Conservation (phyloP, 192 early-diverging fungal species). For the Coemansia sp. region DNA sequence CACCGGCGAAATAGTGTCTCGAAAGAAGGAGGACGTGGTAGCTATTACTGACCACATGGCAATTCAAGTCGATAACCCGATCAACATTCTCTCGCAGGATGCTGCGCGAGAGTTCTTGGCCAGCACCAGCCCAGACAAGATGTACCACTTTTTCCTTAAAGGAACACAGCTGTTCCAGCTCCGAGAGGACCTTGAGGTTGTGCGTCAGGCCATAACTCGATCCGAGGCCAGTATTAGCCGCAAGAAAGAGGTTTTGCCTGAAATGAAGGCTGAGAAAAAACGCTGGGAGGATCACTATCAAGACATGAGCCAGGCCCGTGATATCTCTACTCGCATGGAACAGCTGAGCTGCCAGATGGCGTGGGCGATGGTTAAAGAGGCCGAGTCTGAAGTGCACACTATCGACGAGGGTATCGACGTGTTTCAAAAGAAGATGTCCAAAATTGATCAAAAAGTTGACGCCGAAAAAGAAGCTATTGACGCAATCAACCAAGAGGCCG, state of each 20-base stretch:
- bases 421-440: slow-evolving; percentile 22
- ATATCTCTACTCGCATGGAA: slow-evolving; percentile 58
- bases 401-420: slow-evolving; percentile 31
- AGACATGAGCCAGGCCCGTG: slow-evolving; percentile 63
- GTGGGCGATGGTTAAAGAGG: slow-evolving; percentile 67
- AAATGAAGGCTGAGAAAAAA: slow-evolving; percentile 66
- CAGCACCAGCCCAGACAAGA: slow-evolving; percentile 76
- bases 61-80: slow-evolving; percentile 91
- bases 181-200: slow-evolving; percentile 64
- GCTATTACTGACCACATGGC: slow-evolving; percentile 85
- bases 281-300: slow-evolving; percentile 67
- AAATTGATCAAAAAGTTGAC: slow-evolving; percentile 56
- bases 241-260: slow-evolving; percentile 68
- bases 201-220: slow-evolving; percentile 58
- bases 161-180: slow-evolving; percentile 86
- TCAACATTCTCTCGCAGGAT: slow-evolving; percentile 93
- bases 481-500: slow-evolving; percentile 47
- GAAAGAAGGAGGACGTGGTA: slow-evolving; percentile 79
- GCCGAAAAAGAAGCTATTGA: slow-evolving; percentile 51
- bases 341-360: slow-evolving; percentile 67
- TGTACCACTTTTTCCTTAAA: slow-evolving; percentile 89
- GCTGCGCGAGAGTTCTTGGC: slow-evolving; percentile 87
- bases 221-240: slow-evolving; percentile 47
- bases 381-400: slow-evolving; percentile 51
- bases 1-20: slow-evolving; percentile 66